Percentiles rank a stretch among this genome's conserved stretches.
These are phyloP conservation scores for Groenewaldozyma tartarivorans DNA, from an alignment of 805 yeast species.

Conservation along the genomic window DNA sequence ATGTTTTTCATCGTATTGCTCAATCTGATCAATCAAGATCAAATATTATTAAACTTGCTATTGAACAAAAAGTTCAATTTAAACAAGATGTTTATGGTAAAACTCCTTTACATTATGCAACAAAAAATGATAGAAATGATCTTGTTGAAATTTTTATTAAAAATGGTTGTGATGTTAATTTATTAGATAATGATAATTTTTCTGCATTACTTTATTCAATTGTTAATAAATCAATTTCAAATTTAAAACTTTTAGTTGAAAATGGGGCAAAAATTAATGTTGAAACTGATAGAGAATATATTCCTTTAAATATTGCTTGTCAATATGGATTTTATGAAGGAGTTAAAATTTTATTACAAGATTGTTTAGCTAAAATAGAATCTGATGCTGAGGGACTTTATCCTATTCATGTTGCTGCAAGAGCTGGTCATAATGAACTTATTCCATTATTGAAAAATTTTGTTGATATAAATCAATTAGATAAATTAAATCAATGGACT, in stretches of 20 bases:
- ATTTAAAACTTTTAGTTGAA: slow-evolving; percentile 41
- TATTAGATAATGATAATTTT: slow-evolving; percentile 37
- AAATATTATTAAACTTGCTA: slow-evolving; percentile 24
- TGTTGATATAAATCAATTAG: slow-evolving; percentile 64
- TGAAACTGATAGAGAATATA: slow-evolving; percentile 37
- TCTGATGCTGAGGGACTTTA: slow-evolving; percentile 77
- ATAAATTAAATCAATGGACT: slow-evolving; percentile 87
- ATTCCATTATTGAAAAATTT: slow-evolving; percentile 54
- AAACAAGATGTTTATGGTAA: slow-evolving; percentile 44
- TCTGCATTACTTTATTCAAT: slow-evolving; percentile 79
- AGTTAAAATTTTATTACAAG: slow-evolving; percentile 50
- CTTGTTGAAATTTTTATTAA: slow-evolving; percentile 36
- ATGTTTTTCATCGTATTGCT: slow-evolving; percentile 61
- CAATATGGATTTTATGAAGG: slow-evolving; percentile 68
- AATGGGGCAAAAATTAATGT: slow-evolving; percentile 36
- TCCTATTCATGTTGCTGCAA: slow-evolving; percentile 82
- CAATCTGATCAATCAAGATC: slow-evolving; percentile 21
- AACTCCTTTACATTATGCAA: slow-evolving; percentile 80
- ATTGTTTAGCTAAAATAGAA: slow-evolving; percentile 31
- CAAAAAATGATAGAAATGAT: slow-evolving; percentile 41
- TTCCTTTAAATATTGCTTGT: slow-evolving; percentile 74
- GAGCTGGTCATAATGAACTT: slow-evolving; percentile 66
- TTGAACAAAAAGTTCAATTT: slow-evolving; percentile 22
- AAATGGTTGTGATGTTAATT: slow-evolving; percentile 28
- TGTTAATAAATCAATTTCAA: slow-evolving; percentile 49